Evolutionary conservation across 495 filamentous ascomycete species (phyloP), one percentile per base, ranked within the genome.

Genomic region (Neurospora sp.): DNA sequence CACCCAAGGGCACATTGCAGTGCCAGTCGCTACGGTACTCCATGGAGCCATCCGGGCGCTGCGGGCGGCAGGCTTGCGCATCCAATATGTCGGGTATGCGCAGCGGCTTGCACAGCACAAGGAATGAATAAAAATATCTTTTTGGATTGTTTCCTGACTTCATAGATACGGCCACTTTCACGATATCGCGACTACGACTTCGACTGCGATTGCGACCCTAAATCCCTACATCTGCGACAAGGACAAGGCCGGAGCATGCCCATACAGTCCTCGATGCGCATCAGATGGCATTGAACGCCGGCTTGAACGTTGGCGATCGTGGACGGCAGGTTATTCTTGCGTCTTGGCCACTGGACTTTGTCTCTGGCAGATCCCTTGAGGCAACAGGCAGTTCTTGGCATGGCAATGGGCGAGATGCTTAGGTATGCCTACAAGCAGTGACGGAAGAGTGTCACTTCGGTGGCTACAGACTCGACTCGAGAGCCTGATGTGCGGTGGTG

Each of bases 91-190:
- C 74, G 77, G 78, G 79, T 76, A 45, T 78, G 75, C 74, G 78
- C 78, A 77, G 78, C 76, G 71, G 70, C 72, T 38, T 74, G 73
- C 79, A 77, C 79, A 75, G 77, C 76, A 76, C 70, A 76, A 74
- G 38, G 21, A 59, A 69, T 28, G 75, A 74, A 74, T 78, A 81
- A 81, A 81, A 81, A 81, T 81, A 81, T 76, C 74, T 75, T 69
- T 70, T 70, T 62, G 62, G 40, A 28, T 59, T 34, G 19, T 34
- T 62, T 66, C 28, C 54, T 66, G 54, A 66, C 54, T 66, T 66
- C 54, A 66, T 8, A 45, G 71, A 72, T 59, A 59, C 71, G 31
- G 54, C 31, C 43, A 59, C 71, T 11, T 72, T 71, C 21, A 73
- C 74, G 71, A 79, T 75, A 69, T 31, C 39, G 70, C 45, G 24